phyloP scores from a whole-genome alignment of 2,329 filamentous ascomycete species.

The Rutstroemia sp. region DNA sequence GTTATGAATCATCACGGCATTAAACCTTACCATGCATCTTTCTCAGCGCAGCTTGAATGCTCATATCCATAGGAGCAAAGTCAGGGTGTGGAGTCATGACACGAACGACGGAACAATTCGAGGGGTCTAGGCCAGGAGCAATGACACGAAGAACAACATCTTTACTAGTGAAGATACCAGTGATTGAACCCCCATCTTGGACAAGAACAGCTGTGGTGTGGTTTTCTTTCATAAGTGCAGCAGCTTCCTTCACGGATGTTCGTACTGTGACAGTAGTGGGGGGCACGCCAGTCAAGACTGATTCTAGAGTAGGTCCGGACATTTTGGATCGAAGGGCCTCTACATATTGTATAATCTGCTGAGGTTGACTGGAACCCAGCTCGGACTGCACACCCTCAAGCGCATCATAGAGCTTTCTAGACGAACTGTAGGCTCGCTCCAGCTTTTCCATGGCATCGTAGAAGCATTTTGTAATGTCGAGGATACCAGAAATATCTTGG shows the following conservation, averaged over 20 bases:
- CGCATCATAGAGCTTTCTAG: slow-evolving; percentile 95
- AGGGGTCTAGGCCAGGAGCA: slow-evolving; percentile 87
- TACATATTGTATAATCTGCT: slow-evolving; percentile 98
- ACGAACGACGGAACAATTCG: slow-evolving; percentile 92
- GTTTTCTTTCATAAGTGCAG: slow-evolving; percentile 95
- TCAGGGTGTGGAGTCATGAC: slow-evolving; percentile 99
- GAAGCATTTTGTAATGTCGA: slow-evolving; percentile 99
- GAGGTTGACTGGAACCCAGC: slow-evolving; percentile 88
- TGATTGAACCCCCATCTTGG: slow-evolving; percentile 94
- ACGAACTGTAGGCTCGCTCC: slow-evolving; percentile 94
- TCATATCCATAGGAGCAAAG: slow-evolving; percentile 98
- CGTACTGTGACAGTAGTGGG: slow-evolving; percentile 92
- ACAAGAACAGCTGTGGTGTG: slow-evolving; percentile 95
- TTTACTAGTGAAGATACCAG: slow-evolving; percentile 98
- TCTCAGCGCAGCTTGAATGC: slow-evolving; percentile 90
- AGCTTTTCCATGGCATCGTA: slow-evolving; percentile 99
- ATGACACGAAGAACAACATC: slow-evolving; percentile 97
- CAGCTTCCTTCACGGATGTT: slow-evolving; percentile 93
- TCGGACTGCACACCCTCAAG: slow-evolving; percentile 97
- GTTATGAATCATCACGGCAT: background rate
- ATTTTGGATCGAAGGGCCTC: slow-evolving; percentile 93
- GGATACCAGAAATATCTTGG: slow-evolving; percentile 94
- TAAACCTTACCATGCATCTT: slow-evolving; percentile 91
- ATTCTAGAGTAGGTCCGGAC: slow-evolving; percentile 94
- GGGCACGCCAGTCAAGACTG: slow-evolving; percentile 83